Conservation (phyloP, 345 rosid species). For the Mercurialis annua region DNA sequence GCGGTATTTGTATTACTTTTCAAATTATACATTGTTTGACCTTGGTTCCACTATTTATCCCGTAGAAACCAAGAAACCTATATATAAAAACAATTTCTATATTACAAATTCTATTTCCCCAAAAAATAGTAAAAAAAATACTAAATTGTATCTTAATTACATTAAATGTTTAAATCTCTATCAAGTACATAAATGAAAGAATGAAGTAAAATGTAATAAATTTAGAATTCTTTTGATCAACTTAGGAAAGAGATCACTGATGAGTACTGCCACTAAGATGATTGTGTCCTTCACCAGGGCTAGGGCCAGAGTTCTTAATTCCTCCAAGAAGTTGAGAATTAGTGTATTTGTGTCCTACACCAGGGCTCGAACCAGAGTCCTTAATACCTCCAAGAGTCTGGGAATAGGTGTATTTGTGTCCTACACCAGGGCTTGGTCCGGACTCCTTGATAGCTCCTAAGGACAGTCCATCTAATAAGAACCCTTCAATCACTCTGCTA, state of each 20-base stretch:
- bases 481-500: constrained; percentile 18
- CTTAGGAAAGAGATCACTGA: background rate
- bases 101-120: no score
- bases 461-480: constrained; percentile 38
- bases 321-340: background rate
- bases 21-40: background rate
- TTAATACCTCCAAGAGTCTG: constrained; percentile 11
- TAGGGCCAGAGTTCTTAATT: constrained; percentile 37
- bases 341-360: constrained; percentile 2
- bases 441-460: constrained; percentile 47
- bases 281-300: constrained; percentile 45
- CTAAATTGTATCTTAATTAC: background rate
- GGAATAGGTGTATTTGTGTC: background rate
- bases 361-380: constrained; percentile 33
- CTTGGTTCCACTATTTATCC: background rate
- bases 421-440: constrained; percentile 29
- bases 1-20: background rate
- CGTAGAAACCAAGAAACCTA: no score
- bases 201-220: background rate
- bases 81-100: no score
- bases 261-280: background rate
- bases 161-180: background rate
- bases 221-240: no score
- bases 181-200: background rate
- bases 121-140: no score